These are phyloP conservation scores for Yamadazyma buinensis DNA, from an alignment of 1,139 yeast genomes.

Conservation along the genomic window DNA sequence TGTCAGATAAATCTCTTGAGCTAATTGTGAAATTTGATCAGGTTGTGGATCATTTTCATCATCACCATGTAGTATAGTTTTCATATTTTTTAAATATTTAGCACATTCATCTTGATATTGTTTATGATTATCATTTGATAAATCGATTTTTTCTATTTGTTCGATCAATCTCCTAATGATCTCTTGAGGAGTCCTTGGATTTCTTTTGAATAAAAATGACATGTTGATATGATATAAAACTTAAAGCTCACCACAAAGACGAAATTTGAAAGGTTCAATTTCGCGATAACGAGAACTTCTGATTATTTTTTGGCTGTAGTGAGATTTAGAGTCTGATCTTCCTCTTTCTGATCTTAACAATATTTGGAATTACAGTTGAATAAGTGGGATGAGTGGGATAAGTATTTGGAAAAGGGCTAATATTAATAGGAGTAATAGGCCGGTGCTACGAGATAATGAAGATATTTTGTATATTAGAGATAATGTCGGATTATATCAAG, in stretches of 20 bases:
- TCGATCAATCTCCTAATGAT: slow-evolving; percentile 74
- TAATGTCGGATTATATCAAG: slow-evolving; percentile 67
- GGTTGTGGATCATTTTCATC: slow-evolving; percentile 67
- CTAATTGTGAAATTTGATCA: slow-evolving; percentile 68
- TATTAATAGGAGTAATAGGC: slow-evolving; percentile 46
- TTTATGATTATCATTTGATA: slow-evolving; percentile 50
- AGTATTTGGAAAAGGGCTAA: slow-evolving; percentile 35
- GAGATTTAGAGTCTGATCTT: too few relatives aligned
- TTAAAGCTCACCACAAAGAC: not conserved
- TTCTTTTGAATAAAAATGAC: slow-evolving; percentile 89
- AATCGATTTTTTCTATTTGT: slow-evolving; percentile 62
- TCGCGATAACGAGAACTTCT: slow-evolving; percentile 2
- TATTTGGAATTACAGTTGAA: too few relatives aligned
- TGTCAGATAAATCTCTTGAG: slow-evolving; percentile 72
- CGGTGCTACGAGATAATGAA: slow-evolving; percentile 38
- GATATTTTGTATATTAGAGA: slow-evolving; percentile 47
- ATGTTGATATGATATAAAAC: slow-evolving; percentile 28
- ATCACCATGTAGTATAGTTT: slow-evolving; percentile 69
- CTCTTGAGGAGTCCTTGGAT: slow-evolving; percentile 89
- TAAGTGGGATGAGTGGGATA: too few relatives aligned
- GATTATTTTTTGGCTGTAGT: too few relatives aligned
- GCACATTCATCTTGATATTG: slow-evolving; percentile 74
- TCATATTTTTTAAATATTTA: slow-evolving; percentile 63
- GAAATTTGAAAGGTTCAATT: not conserved
- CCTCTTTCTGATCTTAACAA: too few relatives aligned